Percentiles rank a stretch among this genome's conserved stretches.
Evolutionary conservation across 2,329 filamentous ascomycete species (phyloP).

Genomic region (Tolypocladium guangdongense): DNA sequence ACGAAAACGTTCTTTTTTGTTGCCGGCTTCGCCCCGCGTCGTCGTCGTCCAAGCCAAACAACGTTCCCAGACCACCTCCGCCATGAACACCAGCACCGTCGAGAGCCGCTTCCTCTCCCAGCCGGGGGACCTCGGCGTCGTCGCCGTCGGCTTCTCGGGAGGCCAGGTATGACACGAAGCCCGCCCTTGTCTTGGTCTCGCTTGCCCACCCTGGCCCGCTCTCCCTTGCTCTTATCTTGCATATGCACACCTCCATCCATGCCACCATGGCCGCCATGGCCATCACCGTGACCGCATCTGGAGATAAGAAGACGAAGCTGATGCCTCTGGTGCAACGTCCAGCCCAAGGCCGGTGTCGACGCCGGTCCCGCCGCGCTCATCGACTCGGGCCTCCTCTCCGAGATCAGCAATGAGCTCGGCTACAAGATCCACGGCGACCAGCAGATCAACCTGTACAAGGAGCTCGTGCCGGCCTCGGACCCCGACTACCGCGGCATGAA

Average conservation of each 20-base stretch:
- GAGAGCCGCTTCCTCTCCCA: slow-evolving; percentile 67
- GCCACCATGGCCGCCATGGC: no score
- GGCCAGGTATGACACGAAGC: slow-evolving; percentile 58
- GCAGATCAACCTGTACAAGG: slow-evolving; percentile 69
- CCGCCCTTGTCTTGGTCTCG: background rate
- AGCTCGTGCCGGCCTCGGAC: slow-evolving; percentile 60
- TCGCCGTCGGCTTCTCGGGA: slow-evolving; percentile 92
- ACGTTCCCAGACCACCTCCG: slow-evolving; percentile 3
- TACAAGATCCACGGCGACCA: slow-evolving; percentile 82
- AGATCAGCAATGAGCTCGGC: slow-evolving; percentile 74
- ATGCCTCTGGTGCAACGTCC: background rate
- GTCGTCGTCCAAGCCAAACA: background rate
- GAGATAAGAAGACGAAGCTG: background rate
- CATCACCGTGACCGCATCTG: background rate
- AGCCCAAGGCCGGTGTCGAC: slow-evolving; percentile 89
- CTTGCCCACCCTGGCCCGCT: background rate
- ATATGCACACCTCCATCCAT: background rate
- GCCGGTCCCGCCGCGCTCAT: slow-evolving; percentile 83
- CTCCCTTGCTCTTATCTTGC: background rate
- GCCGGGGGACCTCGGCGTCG: slow-evolving; percentile 73
- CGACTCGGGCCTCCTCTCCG: slow-evolving; percentile 71
- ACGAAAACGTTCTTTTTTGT: background rate
- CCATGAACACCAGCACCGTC: slow-evolving; percentile 43
- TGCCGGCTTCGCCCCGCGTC: background rate
- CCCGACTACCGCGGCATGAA: slow-evolving; percentile 87